These are phyloP conservation scores for Elongisporangium anandrum DNA, from an alignment of 352 stramenopile genomes.

Conservation along the genomic window DNA sequence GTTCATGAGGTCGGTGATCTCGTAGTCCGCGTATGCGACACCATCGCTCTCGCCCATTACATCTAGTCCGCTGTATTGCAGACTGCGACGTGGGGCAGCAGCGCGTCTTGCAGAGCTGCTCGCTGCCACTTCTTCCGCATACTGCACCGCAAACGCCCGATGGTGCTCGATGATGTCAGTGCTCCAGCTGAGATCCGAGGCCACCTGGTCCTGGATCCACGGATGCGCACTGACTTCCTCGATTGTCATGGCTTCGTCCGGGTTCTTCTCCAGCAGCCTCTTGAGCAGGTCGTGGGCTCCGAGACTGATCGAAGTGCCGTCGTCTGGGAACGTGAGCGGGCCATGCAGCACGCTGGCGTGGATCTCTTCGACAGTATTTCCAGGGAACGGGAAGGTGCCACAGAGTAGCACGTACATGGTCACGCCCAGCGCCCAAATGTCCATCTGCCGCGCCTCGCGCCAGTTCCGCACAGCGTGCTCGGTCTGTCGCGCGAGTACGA, in stretches of 20 bases:
- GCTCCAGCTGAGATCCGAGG: conserved; percentile 40
- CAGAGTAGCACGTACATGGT: conserved; percentile 71
- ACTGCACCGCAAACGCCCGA: conserved; percentile 33
- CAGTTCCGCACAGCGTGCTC: conserved; percentile 32
- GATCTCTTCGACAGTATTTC: conserved; percentile 16
- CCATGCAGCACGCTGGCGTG: conserved; percentile 25
- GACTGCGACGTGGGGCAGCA: no score
- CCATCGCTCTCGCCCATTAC: conserved; percentile 4
- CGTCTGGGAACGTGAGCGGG: conserved; percentile 23
- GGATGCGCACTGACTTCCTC: conserved; percentile 59
- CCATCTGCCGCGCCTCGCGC: conserved; percentile 57
- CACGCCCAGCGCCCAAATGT: conserved; percentile 71
- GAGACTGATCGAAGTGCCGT: conserved; percentile 3
- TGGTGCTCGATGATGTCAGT: conserved; percentile 32
- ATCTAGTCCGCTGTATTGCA: no score
- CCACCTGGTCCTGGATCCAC: conserved; percentile 56
- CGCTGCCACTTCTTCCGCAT: conserved; percentile 38
- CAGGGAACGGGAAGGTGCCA: conserved; percentile 49
- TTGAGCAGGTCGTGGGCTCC: conserved; percentile 39
- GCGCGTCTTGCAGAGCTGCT: no score
- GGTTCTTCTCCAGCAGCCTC: conserved; percentile 55
- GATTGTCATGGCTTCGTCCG: conserved; percentile 39
- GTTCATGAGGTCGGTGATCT: conserved; percentile 2
- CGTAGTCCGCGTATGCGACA: conserved; percentile 7
- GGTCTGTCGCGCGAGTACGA: conserved; percentile 27